phyloP scores from a whole-genome alignment of 2,329 filamentous ascomycete genomes.

The Colletotrichum gigasporum region DNA sequence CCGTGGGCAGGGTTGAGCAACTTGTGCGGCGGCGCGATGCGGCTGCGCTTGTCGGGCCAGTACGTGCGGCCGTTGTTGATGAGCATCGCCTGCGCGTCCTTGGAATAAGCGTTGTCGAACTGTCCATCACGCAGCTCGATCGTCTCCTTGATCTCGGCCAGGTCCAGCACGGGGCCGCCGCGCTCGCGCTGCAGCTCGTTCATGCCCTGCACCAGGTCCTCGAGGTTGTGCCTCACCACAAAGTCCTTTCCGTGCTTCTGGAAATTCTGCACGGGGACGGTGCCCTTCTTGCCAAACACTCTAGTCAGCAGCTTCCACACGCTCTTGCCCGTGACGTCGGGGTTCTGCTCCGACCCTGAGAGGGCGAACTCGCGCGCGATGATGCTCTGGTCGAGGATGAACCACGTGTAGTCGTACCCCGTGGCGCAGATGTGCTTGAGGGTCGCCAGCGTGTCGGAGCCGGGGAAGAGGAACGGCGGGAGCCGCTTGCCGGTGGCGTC shows the following conservation, averaged over 20 bases:
- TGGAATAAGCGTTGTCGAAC: conserved; percentile 64
- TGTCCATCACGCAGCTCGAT: conserved; percentile 65
- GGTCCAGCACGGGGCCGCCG: conserved; percentile 58
- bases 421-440: conserved; percentile 68
- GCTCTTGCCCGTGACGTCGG: conserved; percentile 67
- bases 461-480: conserved; percentile 65
- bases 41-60: conserved; percentile 61
- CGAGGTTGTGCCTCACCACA: conserved; percentile 64
- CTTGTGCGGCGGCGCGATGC: conserved; percentile 63
- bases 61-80: conserved; percentile 65
- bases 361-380: conserved; percentile 70
- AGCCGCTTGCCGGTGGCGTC: conserved; percentile 68
- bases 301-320: conserved; percentile 61
- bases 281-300: conserved; percentile 61
- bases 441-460: conserved; percentile 65
- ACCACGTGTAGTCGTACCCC: conserved; percentile 72
- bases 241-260: conserved; percentile 68
- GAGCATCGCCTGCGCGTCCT: conserved; percentile 71
- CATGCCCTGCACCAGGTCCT: conserved; percentile 66
- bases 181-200: conserved; percentile 61
- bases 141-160: conserved; percentile 52
- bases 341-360: conserved; percentile 72
- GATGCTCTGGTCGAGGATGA: conserved; percentile 66
- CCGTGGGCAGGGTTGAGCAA: conserved; percentile 64
- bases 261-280: conserved; percentile 65